phyloP scores from a whole-genome alignment of 129 eudicot species.

The Pittosporum tobira region DNA sequence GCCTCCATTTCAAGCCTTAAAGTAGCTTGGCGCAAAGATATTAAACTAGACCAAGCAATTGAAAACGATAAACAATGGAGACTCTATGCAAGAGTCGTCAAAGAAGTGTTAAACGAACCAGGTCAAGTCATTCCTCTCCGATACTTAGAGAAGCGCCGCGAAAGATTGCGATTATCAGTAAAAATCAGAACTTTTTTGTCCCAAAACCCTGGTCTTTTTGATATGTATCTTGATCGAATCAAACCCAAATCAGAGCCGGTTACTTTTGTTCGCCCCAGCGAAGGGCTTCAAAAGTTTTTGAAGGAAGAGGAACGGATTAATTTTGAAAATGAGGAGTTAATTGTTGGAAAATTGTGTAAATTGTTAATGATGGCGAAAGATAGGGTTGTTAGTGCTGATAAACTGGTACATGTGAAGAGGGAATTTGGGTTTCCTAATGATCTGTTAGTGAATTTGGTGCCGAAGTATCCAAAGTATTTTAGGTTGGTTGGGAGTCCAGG shows the following conservation, averaged over 20 bases:
- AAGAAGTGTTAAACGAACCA: slow-evolving; percentile 78
- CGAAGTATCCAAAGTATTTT: slow-evolving; percentile 51
- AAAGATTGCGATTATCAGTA: slow-evolving; percentile 40
- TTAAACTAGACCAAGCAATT: slow-evolving; percentile 58
- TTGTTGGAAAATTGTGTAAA: slow-evolving; percentile 58
- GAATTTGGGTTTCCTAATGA: slow-evolving; percentile 83
- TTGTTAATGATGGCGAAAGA: slow-evolving; percentile 75
- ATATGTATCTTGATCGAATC: slow-evolving; percentile 50
- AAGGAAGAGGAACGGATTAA: slow-evolving; percentile 45
- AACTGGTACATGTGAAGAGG: slow-evolving; percentile 62
- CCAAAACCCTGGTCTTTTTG: slow-evolving; percentile 57
- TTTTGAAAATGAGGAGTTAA: slow-evolving; percentile 42
- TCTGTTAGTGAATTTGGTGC: slow-evolving; percentile 46
- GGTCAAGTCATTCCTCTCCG: slow-evolving; percentile 55
- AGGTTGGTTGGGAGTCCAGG: slow-evolving; percentile 37
- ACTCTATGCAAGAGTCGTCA: slow-evolving; percentile 53
- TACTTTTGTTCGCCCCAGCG: slow-evolving; percentile 39
- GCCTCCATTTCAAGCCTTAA: slow-evolving; percentile 63
- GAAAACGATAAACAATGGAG: slow-evolving; percentile 54
- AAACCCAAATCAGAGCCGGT: slow-evolving; percentile 56
- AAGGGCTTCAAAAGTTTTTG: slow-evolving; percentile 32
- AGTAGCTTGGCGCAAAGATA: slow-evolving; percentile 77
- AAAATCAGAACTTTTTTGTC: slow-evolving; percentile 33
- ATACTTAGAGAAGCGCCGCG: slow-evolving; percentile 58
- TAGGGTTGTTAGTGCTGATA: slow-evolving; percentile 52